Conservation (phyloP, 192 early-diverging fungal species). For the Entomortierella parvispora region DNA sequence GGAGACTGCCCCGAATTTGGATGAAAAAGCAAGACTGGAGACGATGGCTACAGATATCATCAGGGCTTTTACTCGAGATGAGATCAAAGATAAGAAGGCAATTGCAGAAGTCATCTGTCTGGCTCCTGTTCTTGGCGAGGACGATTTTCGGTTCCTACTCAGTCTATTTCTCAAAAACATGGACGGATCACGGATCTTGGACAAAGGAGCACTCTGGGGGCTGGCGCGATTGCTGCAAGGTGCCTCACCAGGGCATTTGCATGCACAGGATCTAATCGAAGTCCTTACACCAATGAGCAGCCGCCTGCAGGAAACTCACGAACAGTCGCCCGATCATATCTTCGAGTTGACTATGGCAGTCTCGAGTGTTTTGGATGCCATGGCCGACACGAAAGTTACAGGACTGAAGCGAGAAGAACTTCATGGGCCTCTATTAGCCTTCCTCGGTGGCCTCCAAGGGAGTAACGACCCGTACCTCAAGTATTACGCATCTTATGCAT, state of each 20-base stretch:
- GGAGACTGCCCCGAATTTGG: neutral
- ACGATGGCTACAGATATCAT: neutral
- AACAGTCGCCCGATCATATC: too few species aligned
- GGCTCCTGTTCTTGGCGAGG: neutral
- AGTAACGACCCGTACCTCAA: too few species aligned
- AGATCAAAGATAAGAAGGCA: neutral
- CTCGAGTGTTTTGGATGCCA: too few species aligned
- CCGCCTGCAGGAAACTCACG: conserved; percentile 4
- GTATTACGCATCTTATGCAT: too few species aligned
- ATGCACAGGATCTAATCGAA: conserved; percentile 3
- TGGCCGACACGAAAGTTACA: too few species aligned
- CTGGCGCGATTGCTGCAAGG: neutral
- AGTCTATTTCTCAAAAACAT: neutral
- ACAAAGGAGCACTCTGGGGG: neutral
- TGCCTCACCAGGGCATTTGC: neutral
- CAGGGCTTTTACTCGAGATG: neutral
- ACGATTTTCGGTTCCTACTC: neutral
- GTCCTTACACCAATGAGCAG: neutral
- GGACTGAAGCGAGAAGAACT: too few species aligned
- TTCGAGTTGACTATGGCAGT: too few species aligned
- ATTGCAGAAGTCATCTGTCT: conserved; percentile 4
- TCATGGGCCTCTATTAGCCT: too few species aligned
- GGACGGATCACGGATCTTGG: neutral
- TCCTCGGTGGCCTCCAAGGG: too few species aligned
- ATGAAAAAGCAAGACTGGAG: neutral